Evolutionary conservation across 2,329 filamentous ascomycete genomes (phyloP).

Genomic region (Chaetomium olivaceum): DNA sequence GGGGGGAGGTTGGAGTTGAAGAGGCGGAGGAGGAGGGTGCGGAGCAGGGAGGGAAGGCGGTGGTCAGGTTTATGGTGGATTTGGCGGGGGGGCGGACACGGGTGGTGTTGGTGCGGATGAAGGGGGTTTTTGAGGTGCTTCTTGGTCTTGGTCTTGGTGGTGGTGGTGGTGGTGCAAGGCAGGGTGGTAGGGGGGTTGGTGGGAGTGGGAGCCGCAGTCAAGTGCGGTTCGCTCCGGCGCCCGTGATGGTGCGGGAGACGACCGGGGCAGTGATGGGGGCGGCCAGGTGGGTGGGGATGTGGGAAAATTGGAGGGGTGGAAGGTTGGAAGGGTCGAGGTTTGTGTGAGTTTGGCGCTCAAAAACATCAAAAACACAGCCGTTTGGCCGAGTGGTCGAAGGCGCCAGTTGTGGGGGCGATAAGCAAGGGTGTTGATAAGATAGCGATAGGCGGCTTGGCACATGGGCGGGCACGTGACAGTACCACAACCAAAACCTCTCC

Average conservation of each 20-base stretch:
- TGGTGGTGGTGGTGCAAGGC: no score
- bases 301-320: conserved; percentile 16
- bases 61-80: conserved; percentile 18
- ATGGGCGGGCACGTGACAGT: neutral
- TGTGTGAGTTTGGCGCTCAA: neutral
- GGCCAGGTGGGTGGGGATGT: conserved; percentile 6
- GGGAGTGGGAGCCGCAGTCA: neutral
- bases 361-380: neutral
- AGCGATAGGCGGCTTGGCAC: neutral
- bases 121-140: conserved; percentile 13
- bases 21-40: neutral
- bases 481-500: neutral
- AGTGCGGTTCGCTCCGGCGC: conserved; percentile 6
- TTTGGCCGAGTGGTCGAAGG: neutral
- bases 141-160: neutral
- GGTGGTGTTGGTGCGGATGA: conserved; percentile 20
- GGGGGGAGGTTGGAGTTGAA: neutral
- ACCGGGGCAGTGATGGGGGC: neutral
- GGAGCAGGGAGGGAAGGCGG: no score
- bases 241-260: neutral
- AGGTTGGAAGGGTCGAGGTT: conserved; percentile 8
- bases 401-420: no score
- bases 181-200: neutral
- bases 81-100: conserved; percentile 7
- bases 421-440: neutral